Conservation (phyloP, 169 alveolate genomes). For the Cyclospora cayetanensis region DNA sequence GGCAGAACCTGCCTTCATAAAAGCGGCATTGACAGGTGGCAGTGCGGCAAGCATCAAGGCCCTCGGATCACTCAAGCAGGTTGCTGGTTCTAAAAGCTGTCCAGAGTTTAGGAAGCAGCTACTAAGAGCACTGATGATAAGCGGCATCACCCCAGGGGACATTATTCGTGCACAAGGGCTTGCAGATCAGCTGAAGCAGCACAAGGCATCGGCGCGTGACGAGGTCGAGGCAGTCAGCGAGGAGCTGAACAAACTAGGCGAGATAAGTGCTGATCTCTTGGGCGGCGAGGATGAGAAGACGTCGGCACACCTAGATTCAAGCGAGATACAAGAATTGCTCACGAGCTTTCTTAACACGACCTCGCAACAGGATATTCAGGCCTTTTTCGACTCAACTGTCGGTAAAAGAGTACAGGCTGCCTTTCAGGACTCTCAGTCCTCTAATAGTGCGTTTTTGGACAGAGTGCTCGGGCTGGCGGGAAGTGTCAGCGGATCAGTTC, state of each 20-base stretch:
- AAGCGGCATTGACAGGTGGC: not conserved
- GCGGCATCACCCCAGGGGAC: slow-evolving; percentile 1
- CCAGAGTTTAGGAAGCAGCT: not conserved
- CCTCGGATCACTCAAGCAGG: not conserved
- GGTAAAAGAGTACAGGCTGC: not conserved
- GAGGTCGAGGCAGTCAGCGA: not conserved
- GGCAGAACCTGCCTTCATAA: not conserved
- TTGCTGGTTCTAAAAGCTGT: not conserved
- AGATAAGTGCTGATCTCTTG: not conserved
- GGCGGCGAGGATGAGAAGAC: not conserved
- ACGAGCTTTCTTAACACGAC: not conserved
- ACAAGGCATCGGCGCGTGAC: not conserved
- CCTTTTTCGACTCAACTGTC: not conserved
- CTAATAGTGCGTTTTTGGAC: not conserved
- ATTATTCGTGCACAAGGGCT: not conserved
- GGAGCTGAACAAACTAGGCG: not conserved
- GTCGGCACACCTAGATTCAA: not conserved
- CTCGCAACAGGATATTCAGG: not conserved
- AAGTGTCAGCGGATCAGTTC: not conserved
- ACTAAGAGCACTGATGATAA: not conserved
- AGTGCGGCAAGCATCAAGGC: not conserved
- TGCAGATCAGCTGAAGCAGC: not conserved
- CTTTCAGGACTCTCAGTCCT: not conserved
- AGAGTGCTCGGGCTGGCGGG: not conserved
- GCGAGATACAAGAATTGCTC: not conserved